phyloP scores from a whole-genome alignment of 306 rosid species.

The Betula pendula region DNA sequence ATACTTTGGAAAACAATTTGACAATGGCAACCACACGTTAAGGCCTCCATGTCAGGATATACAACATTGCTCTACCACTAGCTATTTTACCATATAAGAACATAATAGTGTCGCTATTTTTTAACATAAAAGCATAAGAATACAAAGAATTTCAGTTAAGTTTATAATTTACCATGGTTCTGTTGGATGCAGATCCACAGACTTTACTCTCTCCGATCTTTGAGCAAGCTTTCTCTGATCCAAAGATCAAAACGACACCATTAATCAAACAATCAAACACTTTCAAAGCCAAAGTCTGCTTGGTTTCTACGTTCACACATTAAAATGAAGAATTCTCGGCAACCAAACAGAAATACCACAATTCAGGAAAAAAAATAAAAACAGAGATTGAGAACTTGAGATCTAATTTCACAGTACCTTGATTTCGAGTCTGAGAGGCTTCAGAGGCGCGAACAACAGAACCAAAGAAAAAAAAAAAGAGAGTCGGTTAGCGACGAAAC shows the following conservation, averaged over 20 bases:
- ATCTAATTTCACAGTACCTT: conserved; percentile 54
- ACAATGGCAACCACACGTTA: not conserved
- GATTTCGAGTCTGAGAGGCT: conserved; percentile 99
- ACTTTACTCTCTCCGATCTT: conserved; percentile 80
- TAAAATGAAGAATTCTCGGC: conserved; percentile 7
- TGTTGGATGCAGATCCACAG: conserved; percentile 99
- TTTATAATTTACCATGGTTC: conserved; percentile 83
- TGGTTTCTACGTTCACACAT: conserved; percentile 18
- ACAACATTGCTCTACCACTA: not conserved
- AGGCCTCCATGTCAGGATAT: not conserved
- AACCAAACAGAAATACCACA: conserved; percentile 3
- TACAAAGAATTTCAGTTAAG: conserved; percentile 8
- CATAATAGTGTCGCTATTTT: not conserved
- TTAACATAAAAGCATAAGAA: not conserved
- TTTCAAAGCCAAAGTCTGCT: conserved; percentile 1
- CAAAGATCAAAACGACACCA: conserved; percentile 8
- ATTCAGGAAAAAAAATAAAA: conserved; percentile 19
- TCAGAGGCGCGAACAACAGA: conserved; percentile 41
- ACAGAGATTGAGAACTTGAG: not conserved
- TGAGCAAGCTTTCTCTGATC: conserved; percentile 64
- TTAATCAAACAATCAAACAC: conserved; percentile 29
- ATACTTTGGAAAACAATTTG: not conserved
- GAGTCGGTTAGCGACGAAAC: conserved; percentile 43
- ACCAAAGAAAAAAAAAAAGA: conserved; percentile 26
- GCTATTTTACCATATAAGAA: not conserved